Conservation (phyloP, 2,329 filamentous ascomycete genomes). For the Paracamarosporium sp. region DNA sequence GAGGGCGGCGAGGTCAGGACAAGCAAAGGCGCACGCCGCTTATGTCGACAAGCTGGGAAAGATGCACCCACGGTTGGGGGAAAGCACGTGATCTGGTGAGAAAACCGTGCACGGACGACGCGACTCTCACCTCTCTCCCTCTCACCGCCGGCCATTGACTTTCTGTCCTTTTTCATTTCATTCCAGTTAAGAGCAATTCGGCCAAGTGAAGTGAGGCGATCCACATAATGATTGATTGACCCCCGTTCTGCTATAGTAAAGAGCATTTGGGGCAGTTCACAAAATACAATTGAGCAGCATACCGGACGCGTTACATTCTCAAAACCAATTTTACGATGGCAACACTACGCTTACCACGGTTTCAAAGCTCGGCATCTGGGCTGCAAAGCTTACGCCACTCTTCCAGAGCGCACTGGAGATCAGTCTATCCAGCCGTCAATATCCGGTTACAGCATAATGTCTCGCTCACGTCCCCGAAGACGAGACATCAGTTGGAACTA, state of each 20-base stretch:
- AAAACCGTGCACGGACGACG: not conserved
- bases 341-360: not conserved
- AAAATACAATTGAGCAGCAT: not conserved
- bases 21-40: not conserved
- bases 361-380: not conserved
- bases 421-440: not conserved
- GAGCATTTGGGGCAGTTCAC: not conserved
- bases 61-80: not conserved
- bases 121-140: not conserved
- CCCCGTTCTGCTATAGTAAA: not conserved
- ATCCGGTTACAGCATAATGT: not conserved
- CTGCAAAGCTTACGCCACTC: not conserved
- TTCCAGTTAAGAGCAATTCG: too few species aligned
- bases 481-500: not conserved
- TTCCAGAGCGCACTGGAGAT: not conserved
- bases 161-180: not conserved
- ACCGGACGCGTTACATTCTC: not conserved
- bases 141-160: not conserved
- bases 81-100: conserved; percentile 2
- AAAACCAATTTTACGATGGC: not conserved
- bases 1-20: not conserved
- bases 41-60: not conserved
- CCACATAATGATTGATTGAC: not conserved
- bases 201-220: not conserved
- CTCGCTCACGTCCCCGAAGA: not conserved